A percentile compares a stretch with the other conserved stretches of the same genome.
These are phyloP conservation scores for Chionographis japonica DNA, from an alignment of 106 monocot species.

Conservation along the genomic window DNA sequence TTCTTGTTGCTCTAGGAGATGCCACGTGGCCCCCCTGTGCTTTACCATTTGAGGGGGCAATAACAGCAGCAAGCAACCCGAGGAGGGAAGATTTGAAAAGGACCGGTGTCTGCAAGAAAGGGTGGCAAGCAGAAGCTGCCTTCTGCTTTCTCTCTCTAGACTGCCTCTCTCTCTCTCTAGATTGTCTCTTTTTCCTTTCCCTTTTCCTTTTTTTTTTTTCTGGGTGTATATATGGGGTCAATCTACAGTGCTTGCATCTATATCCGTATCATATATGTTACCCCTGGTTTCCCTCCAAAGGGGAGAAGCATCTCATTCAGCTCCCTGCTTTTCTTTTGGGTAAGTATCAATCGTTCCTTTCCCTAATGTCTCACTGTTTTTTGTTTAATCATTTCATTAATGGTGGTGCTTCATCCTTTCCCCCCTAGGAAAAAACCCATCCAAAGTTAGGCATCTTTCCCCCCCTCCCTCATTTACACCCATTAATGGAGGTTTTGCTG, in stretches of 20 bases:
- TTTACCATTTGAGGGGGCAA: too few relatives aligned
- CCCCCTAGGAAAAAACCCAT: not conserved
- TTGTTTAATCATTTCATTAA: not conserved
- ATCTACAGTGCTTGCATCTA: too few relatives aligned
- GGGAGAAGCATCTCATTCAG: slow-evolving; percentile 7
- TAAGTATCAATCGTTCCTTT: slow-evolving; percentile 3
- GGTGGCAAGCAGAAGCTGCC: too few relatives aligned
- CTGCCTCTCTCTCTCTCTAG: too few relatives aligned
- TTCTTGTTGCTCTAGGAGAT: too few relatives aligned
- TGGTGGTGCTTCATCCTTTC: not conserved
- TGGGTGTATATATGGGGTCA: not conserved
- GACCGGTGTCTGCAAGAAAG: too few relatives aligned
- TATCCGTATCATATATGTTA: not conserved
- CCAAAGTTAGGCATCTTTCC: slow-evolving; percentile 1
- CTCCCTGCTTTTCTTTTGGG: not conserved
- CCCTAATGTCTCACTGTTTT: not conserved
- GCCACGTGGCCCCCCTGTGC: too few relatives aligned
- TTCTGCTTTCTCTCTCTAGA: too few relatives aligned
- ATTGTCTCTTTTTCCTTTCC: too few relatives aligned
- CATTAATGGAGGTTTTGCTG: not conserved
- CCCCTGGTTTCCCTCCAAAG: slow-evolving; percentile 5
- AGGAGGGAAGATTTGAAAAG: too few relatives aligned
- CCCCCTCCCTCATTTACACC: not conserved
- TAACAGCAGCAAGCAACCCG: too few relatives aligned
- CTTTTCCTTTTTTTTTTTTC: too few relatives aligned